Evolutionary conservation across 352 stramenopile genomes (phyloP).

Genomic region (Globisporangium rhizosaccharum): DNA sequence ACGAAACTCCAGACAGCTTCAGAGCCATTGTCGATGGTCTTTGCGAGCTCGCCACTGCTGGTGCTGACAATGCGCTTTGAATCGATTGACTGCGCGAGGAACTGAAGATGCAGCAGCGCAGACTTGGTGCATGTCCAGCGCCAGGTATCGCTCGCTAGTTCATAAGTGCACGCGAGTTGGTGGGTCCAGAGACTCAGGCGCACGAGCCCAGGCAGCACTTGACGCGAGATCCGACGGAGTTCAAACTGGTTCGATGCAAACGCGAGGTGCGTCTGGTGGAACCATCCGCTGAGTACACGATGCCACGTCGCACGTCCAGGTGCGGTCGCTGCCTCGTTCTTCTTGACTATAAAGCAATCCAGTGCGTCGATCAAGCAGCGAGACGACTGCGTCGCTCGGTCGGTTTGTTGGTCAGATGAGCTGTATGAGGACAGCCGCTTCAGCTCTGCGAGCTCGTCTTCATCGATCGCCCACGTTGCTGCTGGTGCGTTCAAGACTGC

Average conservation of each 20-base stretch:
- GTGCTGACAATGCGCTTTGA: not conserved
- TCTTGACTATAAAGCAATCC: not conserved
- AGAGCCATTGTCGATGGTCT: not conserved
- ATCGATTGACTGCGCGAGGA: conserved; percentile 10
- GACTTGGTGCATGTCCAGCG: conserved; percentile 33
- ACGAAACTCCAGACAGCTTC: conserved; percentile 1
- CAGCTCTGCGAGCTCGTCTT: conserved; percentile 14
- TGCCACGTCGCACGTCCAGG: conserved; percentile 18
- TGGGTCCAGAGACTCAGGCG: conserved; percentile 47
- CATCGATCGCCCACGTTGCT: conserved; percentile 34
- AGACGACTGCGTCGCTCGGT: no score
- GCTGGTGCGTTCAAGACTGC: not conserved
- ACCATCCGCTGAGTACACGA: conserved; percentile 29
- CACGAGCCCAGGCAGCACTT: conserved; percentile 51
- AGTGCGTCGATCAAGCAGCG: conserved; percentile 1
- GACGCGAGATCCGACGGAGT: conserved; percentile 52
- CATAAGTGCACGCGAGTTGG: conserved; percentile 17
- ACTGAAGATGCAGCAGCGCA: conserved; percentile 36
- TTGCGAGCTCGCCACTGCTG: not conserved
- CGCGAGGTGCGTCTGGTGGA: conserved; percentile 29
- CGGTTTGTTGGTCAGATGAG: not conserved
- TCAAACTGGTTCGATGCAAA: conserved; percentile 64
- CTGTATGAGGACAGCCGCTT: not conserved
- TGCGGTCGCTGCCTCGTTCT: conserved; percentile 4
- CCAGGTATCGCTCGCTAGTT: conserved; percentile 14